A percentile compares a stretch with the other conserved stretches of the same genome.
Evolutionary conservation across 352 stramenopile species (phyloP).

Genomic region (Globisporangium camurandrum): DNA sequence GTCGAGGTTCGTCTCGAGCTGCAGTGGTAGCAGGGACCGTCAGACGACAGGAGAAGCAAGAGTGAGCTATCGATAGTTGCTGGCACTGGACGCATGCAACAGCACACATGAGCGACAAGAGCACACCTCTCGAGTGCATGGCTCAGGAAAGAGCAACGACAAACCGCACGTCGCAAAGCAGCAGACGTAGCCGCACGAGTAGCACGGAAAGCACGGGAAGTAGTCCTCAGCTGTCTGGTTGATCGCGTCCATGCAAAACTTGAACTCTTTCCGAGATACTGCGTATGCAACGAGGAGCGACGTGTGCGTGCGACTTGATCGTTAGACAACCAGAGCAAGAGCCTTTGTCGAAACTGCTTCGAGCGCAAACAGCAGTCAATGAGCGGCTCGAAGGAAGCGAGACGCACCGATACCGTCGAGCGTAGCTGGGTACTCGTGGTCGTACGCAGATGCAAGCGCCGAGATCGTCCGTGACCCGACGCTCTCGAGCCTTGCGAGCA

Average conservation of each 20-base stretch:
- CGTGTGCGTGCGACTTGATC: too few species aligned
- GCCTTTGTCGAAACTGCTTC: too few species aligned
- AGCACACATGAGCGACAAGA: not conserved
- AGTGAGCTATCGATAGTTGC: too few species aligned
- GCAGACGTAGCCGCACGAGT: constrained; percentile 57
- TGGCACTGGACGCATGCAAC: too few species aligned
- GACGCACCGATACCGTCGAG: constrained; percentile 53
- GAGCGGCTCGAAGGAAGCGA: not conserved
- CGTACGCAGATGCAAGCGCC: constrained; percentile 46
- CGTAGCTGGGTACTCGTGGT: constrained; percentile 42
- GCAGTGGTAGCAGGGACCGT: too few species aligned
- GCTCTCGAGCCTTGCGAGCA: constrained; percentile 44
- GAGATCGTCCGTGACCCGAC: constrained; percentile 41
- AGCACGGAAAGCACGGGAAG: constrained; percentile 67
- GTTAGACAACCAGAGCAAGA: too few species aligned
- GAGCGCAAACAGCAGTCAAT: too few species aligned
- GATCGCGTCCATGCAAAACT: constrained; percentile 66
- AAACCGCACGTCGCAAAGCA: constrained; percentile 54
- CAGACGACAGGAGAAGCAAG: constrained; percentile 1
- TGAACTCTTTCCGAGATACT: constrained; percentile 72
- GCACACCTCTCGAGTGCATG: constrained; percentile 58
- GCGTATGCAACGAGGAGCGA: too few species aligned
- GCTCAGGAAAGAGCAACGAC: constrained; percentile 50
- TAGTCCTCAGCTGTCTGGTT: constrained; percentile 72
- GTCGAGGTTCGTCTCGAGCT: constrained; percentile 60